These are phyloP conservation scores for Zygoascus biomembranicola DNA, from an alignment of 805 yeast species.

Conservation along the genomic window DNA sequence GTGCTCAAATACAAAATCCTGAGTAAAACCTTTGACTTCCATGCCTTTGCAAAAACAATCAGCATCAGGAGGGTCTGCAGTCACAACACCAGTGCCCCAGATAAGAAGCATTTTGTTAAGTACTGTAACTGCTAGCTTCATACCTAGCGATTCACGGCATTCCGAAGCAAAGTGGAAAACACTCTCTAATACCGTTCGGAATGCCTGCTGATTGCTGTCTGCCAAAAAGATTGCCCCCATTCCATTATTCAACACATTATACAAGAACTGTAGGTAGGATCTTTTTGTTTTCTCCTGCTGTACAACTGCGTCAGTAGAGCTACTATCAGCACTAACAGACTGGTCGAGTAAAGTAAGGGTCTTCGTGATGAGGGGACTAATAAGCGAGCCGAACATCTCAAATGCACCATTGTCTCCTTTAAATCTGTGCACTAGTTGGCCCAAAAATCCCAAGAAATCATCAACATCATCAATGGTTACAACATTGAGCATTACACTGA, in stretches of 20 bases:
- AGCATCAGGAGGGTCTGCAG: constrained; percentile 20
- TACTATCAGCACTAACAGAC: constrained; percentile 33
- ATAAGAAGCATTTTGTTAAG: constrained; percentile 50
- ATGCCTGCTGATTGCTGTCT: constrained; percentile 50
- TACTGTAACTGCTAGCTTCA: constrained; percentile 62
- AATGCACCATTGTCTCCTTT: constrained; percentile 59
- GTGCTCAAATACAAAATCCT: constrained; percentile 53
- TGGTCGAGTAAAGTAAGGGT: constrained; percentile 44
- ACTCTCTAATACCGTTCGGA: constrained; percentile 54
- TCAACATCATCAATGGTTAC: constrained; percentile 59
- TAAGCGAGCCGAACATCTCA: constrained; percentile 60
- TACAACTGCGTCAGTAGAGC: constrained; percentile 52
- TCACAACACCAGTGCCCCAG: constrained; percentile 64
- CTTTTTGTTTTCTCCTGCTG: constrained; percentile 62
- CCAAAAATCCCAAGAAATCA: constrained; percentile 78
- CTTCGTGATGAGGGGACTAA: constrained; percentile 66
- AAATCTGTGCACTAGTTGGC: constrained; percentile 79
- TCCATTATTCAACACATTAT: constrained; percentile 66
- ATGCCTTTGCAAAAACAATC: constrained; percentile 43
- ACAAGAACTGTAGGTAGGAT: constrained; percentile 59
- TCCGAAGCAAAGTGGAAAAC: constrained; percentile 60
- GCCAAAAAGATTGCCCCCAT: constrained; percentile 70
- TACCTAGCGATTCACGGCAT: constrained; percentile 51
- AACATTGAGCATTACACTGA: constrained; percentile 55
- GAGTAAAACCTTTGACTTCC: constrained; percentile 55